Evolutionary conservation across 345 rosid genomes (phyloP), one percentile per base, ranked within the genome.

Genomic region (Hibiscus mutabilis): DNA sequence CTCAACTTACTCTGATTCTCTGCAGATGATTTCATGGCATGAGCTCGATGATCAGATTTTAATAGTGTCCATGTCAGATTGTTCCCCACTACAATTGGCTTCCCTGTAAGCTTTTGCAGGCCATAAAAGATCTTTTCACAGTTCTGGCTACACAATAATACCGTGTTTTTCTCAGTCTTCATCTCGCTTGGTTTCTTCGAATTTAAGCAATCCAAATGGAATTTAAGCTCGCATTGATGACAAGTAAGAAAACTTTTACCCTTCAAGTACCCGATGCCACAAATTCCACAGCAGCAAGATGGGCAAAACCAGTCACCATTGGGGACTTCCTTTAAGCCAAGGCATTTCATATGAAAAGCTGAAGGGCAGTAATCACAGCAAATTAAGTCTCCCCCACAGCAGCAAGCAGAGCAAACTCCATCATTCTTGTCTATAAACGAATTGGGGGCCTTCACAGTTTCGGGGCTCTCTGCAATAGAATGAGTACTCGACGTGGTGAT

Each of bases 11-110:
- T 75, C 49, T 78, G 71, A 46, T 73, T 77, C 56, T 84, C 82
- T 21, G 75, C 58, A 68, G 74, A 74, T 7, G 62, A 60, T 18
- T 77, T 2, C 25, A 35, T 7, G 8, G 81, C 13, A 27, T 5
- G 0, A 37, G 42, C 46, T 42, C 29, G 77, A 29, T 29, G 5
- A 2, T 73, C 75, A 37, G 82, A 78, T 71, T 85, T 88, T 21
- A 77, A 58, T 22, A 89, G 19, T 10, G 83, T 89, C 97, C 98
- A 89, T 0, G 89, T 85, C 68, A 91, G 74, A 74, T 84, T 85
- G 0, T 46, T 63, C 0, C 86, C 85, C 49, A 86, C 73, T 51
- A 55, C 44, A 78, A 84, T 56, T 62, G 82, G 75, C 70, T 82
- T 82, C 57, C 93, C 90, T 14, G 83, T 19, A 12, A 93, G 89